Conservation (phyloP, 345 rosid genomes). For the Eucalyptus sideroxylon region DNA sequence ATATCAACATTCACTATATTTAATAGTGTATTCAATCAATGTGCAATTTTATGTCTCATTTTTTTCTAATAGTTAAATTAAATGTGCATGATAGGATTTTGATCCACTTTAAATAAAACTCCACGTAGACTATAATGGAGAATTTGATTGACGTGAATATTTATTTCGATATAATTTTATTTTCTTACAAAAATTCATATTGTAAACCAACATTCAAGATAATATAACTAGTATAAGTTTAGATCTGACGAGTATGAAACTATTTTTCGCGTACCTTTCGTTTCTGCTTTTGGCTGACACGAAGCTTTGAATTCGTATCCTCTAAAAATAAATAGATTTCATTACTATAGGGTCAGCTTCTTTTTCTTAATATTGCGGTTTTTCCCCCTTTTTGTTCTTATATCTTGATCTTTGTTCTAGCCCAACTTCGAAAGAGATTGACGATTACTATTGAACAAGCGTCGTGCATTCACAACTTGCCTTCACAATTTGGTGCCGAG, state of each 20-base stretch:
- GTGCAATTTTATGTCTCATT: not conserved
- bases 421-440: not conserved
- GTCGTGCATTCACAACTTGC: not conserved
- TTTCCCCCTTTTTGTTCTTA: not conserved
- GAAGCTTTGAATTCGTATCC: not conserved
- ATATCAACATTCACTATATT: not conserved
- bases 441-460: not conserved
- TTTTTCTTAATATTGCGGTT: not conserved
- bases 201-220: not conserved
- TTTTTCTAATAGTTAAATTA: not conserved
- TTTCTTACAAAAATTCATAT: not conserved
- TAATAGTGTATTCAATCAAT: not conserved
- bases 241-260: not conserved
- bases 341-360: not conserved
- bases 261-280: not conserved
- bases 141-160: not conserved
- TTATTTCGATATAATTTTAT: not conserved
- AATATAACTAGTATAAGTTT: not conserved
- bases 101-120: not conserved
- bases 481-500: not conserved
- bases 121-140: not conserved
- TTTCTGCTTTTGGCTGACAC: not conserved
- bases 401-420: not conserved
- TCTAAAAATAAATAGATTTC: not conserved
- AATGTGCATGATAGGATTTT: not conserved